Percentiles rank a stretch among this genome's conserved stretches.
These are phyloP conservation scores for Scortechinia acanthostroma DNA, from an alignment of 2,329 filamentous ascomycete species.

Conservation along the genomic window DNA sequence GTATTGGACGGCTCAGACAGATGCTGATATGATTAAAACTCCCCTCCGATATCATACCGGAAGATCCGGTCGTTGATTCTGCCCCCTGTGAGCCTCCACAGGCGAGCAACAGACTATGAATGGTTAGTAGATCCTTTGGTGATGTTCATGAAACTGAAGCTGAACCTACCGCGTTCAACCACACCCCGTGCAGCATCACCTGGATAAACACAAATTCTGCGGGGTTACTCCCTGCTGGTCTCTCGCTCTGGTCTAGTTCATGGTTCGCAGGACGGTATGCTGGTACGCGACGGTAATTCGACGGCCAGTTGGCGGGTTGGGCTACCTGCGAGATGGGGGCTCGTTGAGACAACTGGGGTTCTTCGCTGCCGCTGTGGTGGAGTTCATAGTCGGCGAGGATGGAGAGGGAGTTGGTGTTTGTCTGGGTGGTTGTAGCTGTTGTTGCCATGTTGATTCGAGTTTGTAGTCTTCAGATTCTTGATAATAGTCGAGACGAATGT, in stretches of 20 bases:
- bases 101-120: neutral
- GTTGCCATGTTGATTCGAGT: constrained; percentile 6
- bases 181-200: constrained; percentile 1
- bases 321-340: neutral
- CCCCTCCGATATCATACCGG: constrained; percentile 37
- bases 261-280: neutral
- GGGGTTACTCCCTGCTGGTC: neutral
- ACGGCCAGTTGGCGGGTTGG: neutral
- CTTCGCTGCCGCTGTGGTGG: constrained; percentile 23
- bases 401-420: constrained; percentile 20
- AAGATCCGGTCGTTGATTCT: constrained; percentile 33
- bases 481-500: neutral
- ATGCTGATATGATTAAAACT: constrained; percentile 32
- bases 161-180: neutral
- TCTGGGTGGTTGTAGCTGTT: constrained; percentile 29
- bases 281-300: neutral
- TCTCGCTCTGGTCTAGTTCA: neutral
- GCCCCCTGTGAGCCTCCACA: constrained; percentile 35
- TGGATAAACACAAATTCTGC: neutral
- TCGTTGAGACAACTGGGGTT: too few relatives aligned
- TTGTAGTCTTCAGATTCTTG: too few relatives aligned
- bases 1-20: too few relatives aligned
- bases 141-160: too few relatives aligned
- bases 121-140: too few relatives aligned
- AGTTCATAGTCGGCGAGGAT: constrained; percentile 35